A percentile compares a stretch with the other conserved stretches of the same genome.
phyloP scores from a whole-genome alignment of 208 protist genomes.

The Wallacemonas sp. region DNA sequence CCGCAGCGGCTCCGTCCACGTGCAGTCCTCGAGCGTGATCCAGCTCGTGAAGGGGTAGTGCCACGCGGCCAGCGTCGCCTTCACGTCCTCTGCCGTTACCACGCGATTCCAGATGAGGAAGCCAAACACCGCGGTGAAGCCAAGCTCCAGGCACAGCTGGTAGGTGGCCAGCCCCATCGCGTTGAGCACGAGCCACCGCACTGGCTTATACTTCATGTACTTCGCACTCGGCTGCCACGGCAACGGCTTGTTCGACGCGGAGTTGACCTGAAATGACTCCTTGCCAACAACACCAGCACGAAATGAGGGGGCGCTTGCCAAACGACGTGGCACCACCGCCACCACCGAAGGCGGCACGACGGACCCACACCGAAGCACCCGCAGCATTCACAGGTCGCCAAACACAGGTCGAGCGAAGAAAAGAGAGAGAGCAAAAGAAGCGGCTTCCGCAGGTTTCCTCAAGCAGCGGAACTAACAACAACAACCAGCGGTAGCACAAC shows the following conservation, averaged over 20 bases:
- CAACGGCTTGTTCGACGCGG: not conserved
- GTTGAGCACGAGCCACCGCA: slow-evolving; percentile 56
- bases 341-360: not conserved
- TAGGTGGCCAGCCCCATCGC: slow-evolving; percentile 57
- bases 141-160: slow-evolving; percentile 61
- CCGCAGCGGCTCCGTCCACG: slow-evolving; percentile 35
- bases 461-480: no score
- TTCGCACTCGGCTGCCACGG: slow-evolving; percentile 35
- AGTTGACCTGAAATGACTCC: not conserved
- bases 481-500: no score
- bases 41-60: slow-evolving; percentile 58
- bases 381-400: not conserved
- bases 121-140: slow-evolving; percentile 38
- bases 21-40: slow-evolving; percentile 41
- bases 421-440: no score
- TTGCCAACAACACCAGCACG: not conserved
- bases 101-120: slow-evolving; percentile 26
- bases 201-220: slow-evolving; percentile 35
- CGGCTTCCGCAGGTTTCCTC: no score
- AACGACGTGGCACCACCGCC: not conserved
- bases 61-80: slow-evolving; percentile 14
- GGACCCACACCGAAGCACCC: not conserved
- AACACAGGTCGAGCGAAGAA: no score
- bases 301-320: not conserved
- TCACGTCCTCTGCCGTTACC: slow-evolving; percentile 34